Percentiles rank a stretch among this genome's conserved stretches.
phyloP scores from a whole-genome alignment of 1,284 basidiomycete genomes.

The Anthracocystis setariae region DNA sequence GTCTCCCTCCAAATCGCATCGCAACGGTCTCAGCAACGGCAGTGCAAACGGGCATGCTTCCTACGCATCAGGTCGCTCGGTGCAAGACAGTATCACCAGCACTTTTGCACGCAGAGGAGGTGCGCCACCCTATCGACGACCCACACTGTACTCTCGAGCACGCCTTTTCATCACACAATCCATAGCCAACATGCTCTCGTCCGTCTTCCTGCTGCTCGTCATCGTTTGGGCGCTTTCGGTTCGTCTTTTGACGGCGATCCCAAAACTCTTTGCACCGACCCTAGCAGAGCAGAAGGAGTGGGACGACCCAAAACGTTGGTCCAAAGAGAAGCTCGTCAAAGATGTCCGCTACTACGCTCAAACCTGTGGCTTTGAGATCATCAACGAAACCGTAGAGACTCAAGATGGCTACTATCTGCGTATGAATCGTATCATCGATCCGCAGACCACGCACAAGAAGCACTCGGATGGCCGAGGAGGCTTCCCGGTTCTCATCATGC shows the following conservation, averaged over 20 bases:
- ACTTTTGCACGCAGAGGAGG: constrained; percentile 56
- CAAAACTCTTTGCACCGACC: constrained; percentile 30
- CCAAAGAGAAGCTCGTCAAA: constrained; percentile 71
- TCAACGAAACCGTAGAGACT: constrained; percentile 73
- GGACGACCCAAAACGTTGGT: constrained; percentile 72
- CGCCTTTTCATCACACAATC: constrained; percentile 70
- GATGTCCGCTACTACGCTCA: constrained; percentile 74
- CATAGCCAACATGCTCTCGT: constrained; percentile 71
- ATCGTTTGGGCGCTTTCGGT: constrained; percentile 68
- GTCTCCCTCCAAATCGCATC: constrained; percentile 6
- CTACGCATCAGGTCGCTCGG: constrained; percentile 3
- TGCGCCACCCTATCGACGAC: constrained; percentile 51
- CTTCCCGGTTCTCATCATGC: constrained; percentile 74
- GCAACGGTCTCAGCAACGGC: constrained; percentile 1
- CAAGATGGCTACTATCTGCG: constrained; percentile 74
- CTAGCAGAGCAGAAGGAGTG: constrained; percentile 64
- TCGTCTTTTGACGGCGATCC: constrained; percentile 46
- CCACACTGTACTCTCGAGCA: constrained; percentile 50
- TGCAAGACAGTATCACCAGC: constrained; percentile 17
- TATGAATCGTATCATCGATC: constrained; percentile 72
- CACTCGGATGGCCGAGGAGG: constrained; percentile 70
- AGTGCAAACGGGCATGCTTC: constrained; percentile 15
- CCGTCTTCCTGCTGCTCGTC: constrained; percentile 71
- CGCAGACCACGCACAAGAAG: constrained; percentile 67
- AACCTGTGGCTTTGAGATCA: constrained; percentile 73